phyloP scores from a whole-genome alignment of 1,284 basidiomycete genomes.

The Ceratobasidium sp. region DNA sequence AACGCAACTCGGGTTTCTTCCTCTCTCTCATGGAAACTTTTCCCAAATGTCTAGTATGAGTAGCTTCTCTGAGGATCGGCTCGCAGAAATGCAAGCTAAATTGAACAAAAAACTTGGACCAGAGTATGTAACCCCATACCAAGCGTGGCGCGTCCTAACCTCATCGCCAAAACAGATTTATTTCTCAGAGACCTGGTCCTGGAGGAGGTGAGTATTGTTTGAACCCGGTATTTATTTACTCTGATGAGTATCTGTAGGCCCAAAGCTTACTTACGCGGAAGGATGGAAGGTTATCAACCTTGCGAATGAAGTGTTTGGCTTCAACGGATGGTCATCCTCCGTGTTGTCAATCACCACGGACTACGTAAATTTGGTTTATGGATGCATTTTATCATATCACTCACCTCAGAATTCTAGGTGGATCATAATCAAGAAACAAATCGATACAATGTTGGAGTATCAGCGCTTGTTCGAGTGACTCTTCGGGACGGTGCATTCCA shows the following conservation, averaged over 20 bases:
- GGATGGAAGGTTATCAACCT: constrained; percentile 97
- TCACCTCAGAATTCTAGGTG: constrained; percentile 46
- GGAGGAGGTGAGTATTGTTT: constrained; percentile 57
- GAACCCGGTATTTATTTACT: not conserved
- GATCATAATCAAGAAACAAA: constrained; percentile 73
- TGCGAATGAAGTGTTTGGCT: constrained; percentile 98
- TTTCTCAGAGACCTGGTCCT: constrained; percentile 88
- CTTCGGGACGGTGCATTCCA: constrained; percentile 88
- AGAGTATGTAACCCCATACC: constrained; percentile 62
- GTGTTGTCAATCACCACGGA: constrained; percentile 78
- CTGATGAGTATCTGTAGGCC: constrained; percentile 50
- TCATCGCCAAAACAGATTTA: constrained; percentile 43
- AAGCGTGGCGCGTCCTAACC: not conserved
- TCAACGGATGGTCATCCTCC: constrained; percentile 95
- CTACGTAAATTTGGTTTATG: constrained; percentile 51
- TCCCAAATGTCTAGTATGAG: constrained; percentile 21
- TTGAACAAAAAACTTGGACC: constrained; percentile 90
- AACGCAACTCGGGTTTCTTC: constrained; percentile 14
- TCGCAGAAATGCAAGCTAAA: constrained; percentile 80
- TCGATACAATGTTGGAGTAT: constrained; percentile 78
- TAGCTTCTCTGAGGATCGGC: constrained; percentile 57
- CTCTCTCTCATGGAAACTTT: constrained; percentile 7
- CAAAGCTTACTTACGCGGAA: constrained; percentile 92
- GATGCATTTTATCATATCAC: constrained; percentile 56
- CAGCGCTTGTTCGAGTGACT: constrained; percentile 86